These are phyloP conservation scores for Starmerella kuoi DNA, from an alignment of 805 yeast genomes.

Conservation along the genomic window DNA sequence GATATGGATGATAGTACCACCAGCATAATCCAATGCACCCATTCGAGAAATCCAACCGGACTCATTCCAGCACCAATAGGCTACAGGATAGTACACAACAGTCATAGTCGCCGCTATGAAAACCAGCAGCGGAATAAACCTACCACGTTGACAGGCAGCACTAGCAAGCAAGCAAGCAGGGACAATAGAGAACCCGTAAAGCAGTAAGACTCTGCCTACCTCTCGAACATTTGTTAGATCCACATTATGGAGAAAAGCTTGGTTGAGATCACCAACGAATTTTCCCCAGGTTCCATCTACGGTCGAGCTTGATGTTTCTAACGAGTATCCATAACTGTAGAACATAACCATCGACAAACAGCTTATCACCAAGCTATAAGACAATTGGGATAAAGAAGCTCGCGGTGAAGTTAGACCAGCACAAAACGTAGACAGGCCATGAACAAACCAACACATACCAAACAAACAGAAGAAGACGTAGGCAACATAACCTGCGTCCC, in stretches of 20 bases:
- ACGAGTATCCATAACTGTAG: slow-evolving; percentile 58
- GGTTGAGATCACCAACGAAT: slow-evolving; percentile 44
- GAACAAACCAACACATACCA: slow-evolving; percentile 17
- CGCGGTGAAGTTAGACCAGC: slow-evolving; percentile 57
- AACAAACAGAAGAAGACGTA: slow-evolving; percentile 20
- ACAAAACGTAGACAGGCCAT: slow-evolving; percentile 41
- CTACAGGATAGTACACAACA: slow-evolving; percentile 59
- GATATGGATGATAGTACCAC: slow-evolving; percentile 68
- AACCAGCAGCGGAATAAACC: slow-evolving; percentile 58
- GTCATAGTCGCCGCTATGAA: slow-evolving; percentile 59
- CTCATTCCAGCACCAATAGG: slow-evolving; percentile 63
- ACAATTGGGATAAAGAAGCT: slow-evolving; percentile 50
- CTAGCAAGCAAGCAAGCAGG: slow-evolving; percentile 59
- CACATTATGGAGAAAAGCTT: slow-evolving; percentile 41
- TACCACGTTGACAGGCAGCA: slow-evolving; percentile 60
- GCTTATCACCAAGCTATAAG: slow-evolving; percentile 53
- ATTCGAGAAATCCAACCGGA: slow-evolving; percentile 51
- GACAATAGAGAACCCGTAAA: slow-evolving; percentile 52
- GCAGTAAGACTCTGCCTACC: slow-evolving; percentile 38
- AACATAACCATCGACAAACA: slow-evolving; percentile 53
- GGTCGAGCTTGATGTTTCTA: slow-evolving; percentile 34
- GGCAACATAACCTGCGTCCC: slow-evolving; percentile 14
- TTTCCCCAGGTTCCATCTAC: slow-evolving; percentile 14
- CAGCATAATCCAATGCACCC: slow-evolving; percentile 62
- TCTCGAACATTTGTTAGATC: slow-evolving; percentile 26